phyloP scores from a whole-genome alignment of 208 protist genomes.

The Leishmania guyanensis region DNA sequence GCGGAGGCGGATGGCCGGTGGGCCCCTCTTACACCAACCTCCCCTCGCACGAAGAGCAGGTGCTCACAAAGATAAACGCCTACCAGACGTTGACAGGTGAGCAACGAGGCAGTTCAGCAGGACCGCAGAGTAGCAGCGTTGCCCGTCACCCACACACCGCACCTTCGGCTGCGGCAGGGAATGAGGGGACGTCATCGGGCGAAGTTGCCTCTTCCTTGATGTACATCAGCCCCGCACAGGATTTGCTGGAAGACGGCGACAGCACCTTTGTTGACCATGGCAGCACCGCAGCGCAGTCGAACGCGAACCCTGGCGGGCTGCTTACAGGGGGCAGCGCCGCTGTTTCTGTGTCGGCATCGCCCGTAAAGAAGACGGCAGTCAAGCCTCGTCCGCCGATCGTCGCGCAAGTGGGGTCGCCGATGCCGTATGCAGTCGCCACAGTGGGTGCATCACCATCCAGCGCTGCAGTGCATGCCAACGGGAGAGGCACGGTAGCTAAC shows the following conservation, averaged over 20 bases:
- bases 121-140: slow-evolving; percentile 5
- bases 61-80: slow-evolving; percentile 22
- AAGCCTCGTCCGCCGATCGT: neutral
- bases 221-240: slow-evolving; percentile 15
- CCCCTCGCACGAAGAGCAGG: slow-evolving; percentile 47
- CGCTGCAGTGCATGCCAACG: neutral
- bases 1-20: slow-evolving; percentile 73
- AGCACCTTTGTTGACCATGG: slow-evolving; percentile 91
- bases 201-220: slow-evolving; percentile 8
- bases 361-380: neutral
- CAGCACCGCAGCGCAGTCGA: slow-evolving; percentile 31
- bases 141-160: neutral
- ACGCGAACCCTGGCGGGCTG: neutral
- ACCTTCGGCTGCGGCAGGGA: neutral
- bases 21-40: slow-evolving; percentile 56
- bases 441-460: slow-evolving; percentile 4
- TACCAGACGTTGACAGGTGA: slow-evolving; percentile 16
- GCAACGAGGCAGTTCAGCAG: slow-evolving; percentile 11
- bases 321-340: neutral
- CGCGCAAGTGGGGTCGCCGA: neutral
- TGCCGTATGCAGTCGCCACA: neutral
- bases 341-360: slow-evolving; percentile 1
- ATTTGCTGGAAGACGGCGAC: slow-evolving; percentile 61
- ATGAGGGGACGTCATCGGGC: neutral
- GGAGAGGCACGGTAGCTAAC: neutral